Conservation (phyloP, 108 stramenopile species). For the Fragilariopsis cylindrus region DNA sequence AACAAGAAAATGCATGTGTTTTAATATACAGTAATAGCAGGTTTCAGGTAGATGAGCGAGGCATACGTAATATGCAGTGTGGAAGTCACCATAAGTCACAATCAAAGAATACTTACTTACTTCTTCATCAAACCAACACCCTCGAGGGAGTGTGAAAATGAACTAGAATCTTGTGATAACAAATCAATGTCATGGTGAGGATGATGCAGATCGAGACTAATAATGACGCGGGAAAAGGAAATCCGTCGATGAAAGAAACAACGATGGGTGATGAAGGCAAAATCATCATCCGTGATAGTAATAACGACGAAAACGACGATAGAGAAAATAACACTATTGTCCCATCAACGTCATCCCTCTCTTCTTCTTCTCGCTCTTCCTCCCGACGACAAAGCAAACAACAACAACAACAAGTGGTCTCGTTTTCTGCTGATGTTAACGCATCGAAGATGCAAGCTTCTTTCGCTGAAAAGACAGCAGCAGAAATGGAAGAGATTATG, state of each 20-base stretch:
- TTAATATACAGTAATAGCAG: too few species aligned
- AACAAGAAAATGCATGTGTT: too few species aligned
- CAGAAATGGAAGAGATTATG: slow-evolving; percentile 30
- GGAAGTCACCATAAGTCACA: too few species aligned
- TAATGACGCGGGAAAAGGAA: background rate
- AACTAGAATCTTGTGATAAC: too few species aligned
- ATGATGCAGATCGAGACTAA: background rate
- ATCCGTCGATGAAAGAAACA: background rate
- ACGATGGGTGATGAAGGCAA: background rate
- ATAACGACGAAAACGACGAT: background rate
- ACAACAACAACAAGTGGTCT: background rate
- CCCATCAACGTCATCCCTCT: background rate
- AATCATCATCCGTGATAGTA: too few species aligned
- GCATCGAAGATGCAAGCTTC: slow-evolving; percentile 22
- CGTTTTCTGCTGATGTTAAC: slow-evolving; percentile 10
- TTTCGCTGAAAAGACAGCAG: slow-evolving; percentile 28
- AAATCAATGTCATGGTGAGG: too few species aligned
- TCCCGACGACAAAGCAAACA: background rate
- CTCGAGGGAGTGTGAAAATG: too few species aligned
- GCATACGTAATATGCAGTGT: too few species aligned
- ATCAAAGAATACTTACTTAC: too few species aligned
- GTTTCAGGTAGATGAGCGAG: too few species aligned
- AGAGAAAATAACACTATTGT: background rate
- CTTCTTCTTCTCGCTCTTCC: background rate
- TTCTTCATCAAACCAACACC: too few species aligned